Evolutionary conservation across 2,329 filamentous ascomycete genomes (phyloP), one percentile per base, ranked within the genome.

Genomic region (Alternaria rosae): DNA sequence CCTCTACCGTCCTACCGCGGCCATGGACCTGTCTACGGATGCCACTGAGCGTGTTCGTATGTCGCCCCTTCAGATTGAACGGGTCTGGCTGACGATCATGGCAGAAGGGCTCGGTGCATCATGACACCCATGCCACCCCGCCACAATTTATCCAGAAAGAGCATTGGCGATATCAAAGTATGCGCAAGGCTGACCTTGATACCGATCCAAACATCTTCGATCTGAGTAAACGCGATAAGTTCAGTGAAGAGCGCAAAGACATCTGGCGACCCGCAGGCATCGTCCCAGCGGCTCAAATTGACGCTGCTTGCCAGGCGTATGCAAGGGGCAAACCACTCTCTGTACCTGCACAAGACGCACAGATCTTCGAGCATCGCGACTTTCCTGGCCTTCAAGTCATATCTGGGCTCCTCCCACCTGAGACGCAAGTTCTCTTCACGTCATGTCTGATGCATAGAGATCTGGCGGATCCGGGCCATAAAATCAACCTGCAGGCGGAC

Each of bases 401-500:
- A 1, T 93, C 94, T 11, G 85, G 86, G 21, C 82, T 98, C 9
- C 80, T 98, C 10, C 90, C 93, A 9, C 85, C 87, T n/a, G 76
- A 83, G 10, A 84, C 92, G 5, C 94, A 99, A 75, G 82, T 86
- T 56, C 81, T 85, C 26, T 84, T 98, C 7, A 85, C 97, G 2
- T 88, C 88, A 45, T 89, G 87, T 61, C 85, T 97, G 64, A 84
- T 97, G 57, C 92, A 96, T 79, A 86, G 87, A 58, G 92, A 97
- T 77, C 85, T 97, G 9, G 88, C 89, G 62, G 87, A 92, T 69
- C 87, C 88, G 3, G 78, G 82, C 11, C 93, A 98, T 76, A 87
- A 91, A 76, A 98, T 94, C 59, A 99, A 98, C 77, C 82, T 98
- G 11, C 91, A 96, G 78, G 82, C 93, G 5, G 92, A 95, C 79